These are phyloP conservation scores for Mycena latifolia DNA, from an alignment of 768 basidiomycete species.

Conservation along the genomic window DNA sequence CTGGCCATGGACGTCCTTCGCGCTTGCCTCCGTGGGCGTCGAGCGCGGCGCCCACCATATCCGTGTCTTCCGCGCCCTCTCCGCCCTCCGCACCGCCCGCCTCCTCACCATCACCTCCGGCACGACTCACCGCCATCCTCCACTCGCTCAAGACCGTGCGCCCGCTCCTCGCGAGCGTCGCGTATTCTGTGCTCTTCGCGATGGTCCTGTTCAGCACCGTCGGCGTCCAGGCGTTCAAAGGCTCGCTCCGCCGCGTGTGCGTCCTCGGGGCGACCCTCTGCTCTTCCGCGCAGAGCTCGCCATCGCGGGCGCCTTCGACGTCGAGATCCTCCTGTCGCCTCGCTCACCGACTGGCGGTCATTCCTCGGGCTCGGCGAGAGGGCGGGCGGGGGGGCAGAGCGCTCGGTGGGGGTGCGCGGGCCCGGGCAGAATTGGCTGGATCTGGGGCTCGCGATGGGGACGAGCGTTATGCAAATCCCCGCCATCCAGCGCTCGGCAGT, in stretches of 20 bases:
- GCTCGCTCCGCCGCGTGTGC: conserved; percentile 80
- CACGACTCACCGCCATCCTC: conserved; percentile 95
- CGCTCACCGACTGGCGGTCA: conserved; percentile 85
- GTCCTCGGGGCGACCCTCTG: conserved; percentile 63
- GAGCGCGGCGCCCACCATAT: conserved; percentile 82
- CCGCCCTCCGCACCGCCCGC: conserved; percentile 85
- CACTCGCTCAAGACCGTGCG: conserved; percentile 91
- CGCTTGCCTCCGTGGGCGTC: conserved; percentile 71
- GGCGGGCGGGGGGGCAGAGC: background rate
- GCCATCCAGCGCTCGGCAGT: conserved; percentile 69
- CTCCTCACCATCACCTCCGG: conserved; percentile 90
- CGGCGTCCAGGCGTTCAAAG: conserved; percentile 94
- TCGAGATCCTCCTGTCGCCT: conserved; percentile 85
- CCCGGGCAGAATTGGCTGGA: conserved; percentile 76
- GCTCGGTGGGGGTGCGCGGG: background rate
- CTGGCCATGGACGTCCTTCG: conserved; percentile 90
- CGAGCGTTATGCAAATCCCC: conserved; percentile 89
- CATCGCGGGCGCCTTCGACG: conserved; percentile 86
- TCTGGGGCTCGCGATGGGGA: conserved; percentile 76
- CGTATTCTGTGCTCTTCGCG: conserved; percentile 93
- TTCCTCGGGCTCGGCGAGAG: conserved; percentile 70
- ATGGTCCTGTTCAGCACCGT: conserved; percentile 92
- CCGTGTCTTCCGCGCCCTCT: conserved; percentile 90
- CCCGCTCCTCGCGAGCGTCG: conserved; percentile 90
- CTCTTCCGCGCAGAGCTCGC: conserved; percentile 78